Percentiles rank a stretch among this genome's conserved stretches.
Conservation (phyloP, 2,329 filamentous ascomycete genomes). For the Fusarium citri region DNA sequence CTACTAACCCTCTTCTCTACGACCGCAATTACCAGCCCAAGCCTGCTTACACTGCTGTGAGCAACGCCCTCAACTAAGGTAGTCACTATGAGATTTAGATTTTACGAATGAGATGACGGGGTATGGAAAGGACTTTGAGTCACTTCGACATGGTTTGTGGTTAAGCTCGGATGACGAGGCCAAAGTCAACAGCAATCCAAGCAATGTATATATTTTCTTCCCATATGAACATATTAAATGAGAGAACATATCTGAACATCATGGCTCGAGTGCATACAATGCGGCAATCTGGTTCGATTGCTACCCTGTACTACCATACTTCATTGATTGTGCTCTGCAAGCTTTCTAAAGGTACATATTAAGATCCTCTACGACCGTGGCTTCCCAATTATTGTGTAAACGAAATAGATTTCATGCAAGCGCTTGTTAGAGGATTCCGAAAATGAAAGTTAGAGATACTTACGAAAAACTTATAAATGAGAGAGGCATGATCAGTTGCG, state of each 20-base stretch:
- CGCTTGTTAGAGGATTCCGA: no score
- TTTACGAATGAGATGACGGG: not conserved
- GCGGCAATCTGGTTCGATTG: not conserved
- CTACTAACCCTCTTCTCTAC: slow-evolving; percentile 63
- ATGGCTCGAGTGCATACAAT: no score
- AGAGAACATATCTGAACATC: not conserved
- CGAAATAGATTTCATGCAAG: no score
- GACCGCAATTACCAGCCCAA: slow-evolving; percentile 64
- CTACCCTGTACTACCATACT: rapidly evolving
- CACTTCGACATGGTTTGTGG: not conserved
- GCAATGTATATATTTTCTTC: slow-evolving; percentile 13
- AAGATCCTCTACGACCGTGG: no score
- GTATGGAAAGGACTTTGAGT: not conserved
- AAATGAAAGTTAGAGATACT: no score
- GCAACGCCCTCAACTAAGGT: slow-evolving; percentile 12
- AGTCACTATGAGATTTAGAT: not conserved
- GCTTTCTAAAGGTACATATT: no score
- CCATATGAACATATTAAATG: not conserved
- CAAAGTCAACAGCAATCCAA: not conserved
- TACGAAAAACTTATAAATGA: no score
- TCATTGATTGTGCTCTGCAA: not conserved
- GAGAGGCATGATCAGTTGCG: no score
- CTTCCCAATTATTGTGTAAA: no score
- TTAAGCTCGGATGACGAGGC: not conserved
- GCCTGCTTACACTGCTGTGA: slow-evolving; percentile 59